Evolutionary conservation across 1,284 basidiomycete species (phyloP).

Genomic region (Earliella scabrosa): DNA sequence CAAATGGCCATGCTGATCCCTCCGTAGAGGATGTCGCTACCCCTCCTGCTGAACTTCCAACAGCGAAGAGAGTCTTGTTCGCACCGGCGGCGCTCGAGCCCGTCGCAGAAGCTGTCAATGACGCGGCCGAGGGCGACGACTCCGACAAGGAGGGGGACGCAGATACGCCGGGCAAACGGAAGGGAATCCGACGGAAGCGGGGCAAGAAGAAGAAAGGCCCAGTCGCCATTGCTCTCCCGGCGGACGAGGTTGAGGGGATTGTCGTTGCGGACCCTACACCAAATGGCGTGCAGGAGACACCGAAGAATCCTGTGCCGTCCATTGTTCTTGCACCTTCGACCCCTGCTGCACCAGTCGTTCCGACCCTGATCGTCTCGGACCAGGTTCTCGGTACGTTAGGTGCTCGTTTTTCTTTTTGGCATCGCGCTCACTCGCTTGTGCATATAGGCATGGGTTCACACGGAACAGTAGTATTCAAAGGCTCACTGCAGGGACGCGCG

Average conservation of each 20-base stretch:
- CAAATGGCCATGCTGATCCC: constrained; percentile 5
- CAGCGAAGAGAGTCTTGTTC: constrained; percentile 22
- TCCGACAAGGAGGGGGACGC: constrained; percentile 63
- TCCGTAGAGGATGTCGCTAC: neutral
- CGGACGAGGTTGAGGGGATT: constrained; percentile 26
- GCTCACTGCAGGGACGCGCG: constrained; percentile 92
- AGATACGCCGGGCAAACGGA: constrained; percentile 50
- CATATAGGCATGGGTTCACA: constrained; percentile 90
- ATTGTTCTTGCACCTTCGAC: constrained; percentile 34
- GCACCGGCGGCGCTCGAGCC: constrained; percentile 16
- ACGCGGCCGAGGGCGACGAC: constrained; percentile 51
- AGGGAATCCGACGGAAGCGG: constrained; percentile 38
- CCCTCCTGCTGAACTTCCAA: neutral
- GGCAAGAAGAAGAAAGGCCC: constrained; percentile 53
- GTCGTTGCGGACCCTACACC: constrained; percentile 39
- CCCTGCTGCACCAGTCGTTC: constrained; percentile 37
- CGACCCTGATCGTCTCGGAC: constrained; percentile 71
- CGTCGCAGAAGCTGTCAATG: constrained; percentile 34
- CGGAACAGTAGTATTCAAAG: constrained; percentile 94
- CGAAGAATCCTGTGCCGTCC: constrained; percentile 15
- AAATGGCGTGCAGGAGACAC: constrained; percentile 5
- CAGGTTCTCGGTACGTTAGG: constrained; percentile 66
- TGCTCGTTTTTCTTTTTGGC: neutral
- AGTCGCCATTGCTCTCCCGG: constrained; percentile 20
- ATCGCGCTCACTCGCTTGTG: too few relatives aligned